Percentiles rank a stretch among this genome's conserved stretches.
phyloP scores from a whole-genome alignment of 2,329 filamentous ascomycete species.

The Coniochaeta sp. region DNA sequence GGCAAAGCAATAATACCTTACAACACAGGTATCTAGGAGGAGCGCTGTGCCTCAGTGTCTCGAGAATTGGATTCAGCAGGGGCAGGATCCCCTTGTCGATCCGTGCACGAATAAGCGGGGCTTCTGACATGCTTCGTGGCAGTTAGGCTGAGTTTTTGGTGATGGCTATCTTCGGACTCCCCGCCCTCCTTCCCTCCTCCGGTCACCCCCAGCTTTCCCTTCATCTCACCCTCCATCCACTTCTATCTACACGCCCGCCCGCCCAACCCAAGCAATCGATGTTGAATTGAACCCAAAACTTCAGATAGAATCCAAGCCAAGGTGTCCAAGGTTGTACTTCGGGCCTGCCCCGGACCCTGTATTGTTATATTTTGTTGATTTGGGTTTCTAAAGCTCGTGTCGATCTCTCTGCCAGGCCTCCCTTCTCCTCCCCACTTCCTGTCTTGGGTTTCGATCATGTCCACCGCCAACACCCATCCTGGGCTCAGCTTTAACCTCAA shows the following conservation, averaged over 20 bases:
- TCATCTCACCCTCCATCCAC: slow-evolving; percentile 5
- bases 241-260: slow-evolving; percentile 9
- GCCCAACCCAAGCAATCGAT: background rate
- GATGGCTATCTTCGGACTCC: background rate
- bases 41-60: too few relatives aligned
- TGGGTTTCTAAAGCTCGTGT: background rate
- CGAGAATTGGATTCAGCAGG: background rate
- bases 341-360: background rate
- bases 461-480: slow-evolving; percentile 39
- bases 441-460: slow-evolving; percentile 15
- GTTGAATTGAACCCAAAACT: background rate
- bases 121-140: background rate
- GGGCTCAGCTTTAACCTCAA: slow-evolving; percentile 43
- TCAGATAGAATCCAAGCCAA: background rate
- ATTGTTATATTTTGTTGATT: background rate
- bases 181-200: background rate
- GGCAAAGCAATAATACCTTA: too few relatives aligned
- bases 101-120: background rate
- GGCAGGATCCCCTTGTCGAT: background rate
- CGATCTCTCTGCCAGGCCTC: background rate
- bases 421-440: background rate
- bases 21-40: too few relatives aligned
- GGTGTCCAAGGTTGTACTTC: background rate
- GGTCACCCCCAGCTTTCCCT: slow-evolving; percentile 3
- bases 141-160: background rate